These are phyloP conservation scores for Claviceps cyperi DNA, from an alignment of 2,329 filamentous ascomycete species.

Conservation along the genomic window DNA sequence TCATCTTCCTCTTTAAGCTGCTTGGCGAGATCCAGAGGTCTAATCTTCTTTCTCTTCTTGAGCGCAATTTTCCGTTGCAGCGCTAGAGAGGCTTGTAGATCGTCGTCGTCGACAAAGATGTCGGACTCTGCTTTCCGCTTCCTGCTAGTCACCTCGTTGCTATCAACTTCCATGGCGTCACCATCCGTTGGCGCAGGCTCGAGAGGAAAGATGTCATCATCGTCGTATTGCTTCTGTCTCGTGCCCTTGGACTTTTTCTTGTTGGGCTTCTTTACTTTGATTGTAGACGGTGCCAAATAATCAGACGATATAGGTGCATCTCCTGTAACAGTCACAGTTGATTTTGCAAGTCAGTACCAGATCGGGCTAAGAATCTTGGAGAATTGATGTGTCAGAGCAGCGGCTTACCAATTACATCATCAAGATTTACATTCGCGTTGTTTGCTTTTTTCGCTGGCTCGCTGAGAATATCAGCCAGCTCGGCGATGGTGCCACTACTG, in stretches of 20 bases:
- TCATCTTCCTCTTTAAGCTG: slow-evolving; percentile 49
- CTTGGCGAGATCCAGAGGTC: slow-evolving; percentile 74
- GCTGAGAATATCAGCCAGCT: slow-evolving; percentile 42
- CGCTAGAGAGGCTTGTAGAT: slow-evolving; percentile 74
- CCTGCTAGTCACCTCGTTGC: slow-evolving; percentile 31
- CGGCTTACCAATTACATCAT: slow-evolving; percentile 51
- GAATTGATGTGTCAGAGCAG: background rate
- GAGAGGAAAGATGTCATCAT: slow-evolving; percentile 42
- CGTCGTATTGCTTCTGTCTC: slow-evolving; percentile 51
- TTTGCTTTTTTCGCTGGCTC: slow-evolving; percentile 38
- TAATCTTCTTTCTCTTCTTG: slow-evolving; percentile 79
- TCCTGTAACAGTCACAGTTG: slow-evolving; percentile 6
- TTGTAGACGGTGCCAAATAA: slow-evolving; percentile 71
- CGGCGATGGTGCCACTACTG: slow-evolving; percentile 53
- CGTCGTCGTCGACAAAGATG: slow-evolving; percentile 77
- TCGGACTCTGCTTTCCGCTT: slow-evolving; percentile 53
- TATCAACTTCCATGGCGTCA: slow-evolving; percentile 63
- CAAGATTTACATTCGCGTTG: slow-evolving; percentile 64
- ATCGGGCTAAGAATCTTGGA: background rate
- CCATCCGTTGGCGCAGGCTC: slow-evolving; percentile 25
- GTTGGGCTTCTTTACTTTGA: slow-evolving; percentile 91
- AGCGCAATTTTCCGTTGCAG: slow-evolving; percentile 69
- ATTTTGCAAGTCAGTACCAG: background rate
- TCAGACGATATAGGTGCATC: slow-evolving; percentile 47
- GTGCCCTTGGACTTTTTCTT: slow-evolving; percentile 78